phyloP scores from a whole-genome alignment of 2,329 filamentous ascomycete genomes.

The Macrophomina phaseolina region DNA sequence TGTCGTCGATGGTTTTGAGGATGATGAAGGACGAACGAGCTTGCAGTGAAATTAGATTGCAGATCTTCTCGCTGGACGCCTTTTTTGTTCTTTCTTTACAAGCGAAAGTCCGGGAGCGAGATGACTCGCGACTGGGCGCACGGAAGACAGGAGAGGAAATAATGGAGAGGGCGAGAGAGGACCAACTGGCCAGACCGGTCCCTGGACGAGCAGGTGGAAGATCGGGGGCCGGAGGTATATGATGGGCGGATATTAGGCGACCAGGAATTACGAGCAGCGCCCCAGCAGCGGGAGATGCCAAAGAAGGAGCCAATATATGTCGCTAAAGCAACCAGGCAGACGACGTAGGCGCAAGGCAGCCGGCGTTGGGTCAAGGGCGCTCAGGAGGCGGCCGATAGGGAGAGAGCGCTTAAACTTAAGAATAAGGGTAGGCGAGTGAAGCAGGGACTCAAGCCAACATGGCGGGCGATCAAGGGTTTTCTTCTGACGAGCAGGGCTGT shows the following conservation, averaged over 20 bases:
- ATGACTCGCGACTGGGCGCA: neutral
- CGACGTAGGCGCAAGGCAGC: neutral
- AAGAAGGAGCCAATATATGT: too few species aligned
- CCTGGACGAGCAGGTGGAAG: neutral
- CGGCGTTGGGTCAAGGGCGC: neutral
- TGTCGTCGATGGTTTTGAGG: neutral
- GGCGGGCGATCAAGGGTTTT: neutral
- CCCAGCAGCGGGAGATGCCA: too few species aligned
- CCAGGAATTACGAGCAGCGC: neutral
- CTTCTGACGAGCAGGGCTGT: slow-evolving; percentile 1
- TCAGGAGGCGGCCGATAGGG: neutral
- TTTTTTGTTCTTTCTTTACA: neutral
- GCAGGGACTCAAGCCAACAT: neutral
- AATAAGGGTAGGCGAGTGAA: neutral
- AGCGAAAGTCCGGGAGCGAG: neutral
- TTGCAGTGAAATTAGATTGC: neutral
- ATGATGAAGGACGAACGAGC: too few species aligned
- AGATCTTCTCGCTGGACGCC: neutral
- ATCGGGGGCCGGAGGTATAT: neutral
- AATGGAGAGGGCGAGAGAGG: neutral
- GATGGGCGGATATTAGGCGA: neutral
- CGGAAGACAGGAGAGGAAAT: neutral
- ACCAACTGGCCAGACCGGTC: neutral
- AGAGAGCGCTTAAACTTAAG: neutral
- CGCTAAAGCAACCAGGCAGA: neutral